phyloP scores from a whole-genome alignment of 2,329 filamentous ascomycete genomes.

The Fusarium coicis region DNA sequence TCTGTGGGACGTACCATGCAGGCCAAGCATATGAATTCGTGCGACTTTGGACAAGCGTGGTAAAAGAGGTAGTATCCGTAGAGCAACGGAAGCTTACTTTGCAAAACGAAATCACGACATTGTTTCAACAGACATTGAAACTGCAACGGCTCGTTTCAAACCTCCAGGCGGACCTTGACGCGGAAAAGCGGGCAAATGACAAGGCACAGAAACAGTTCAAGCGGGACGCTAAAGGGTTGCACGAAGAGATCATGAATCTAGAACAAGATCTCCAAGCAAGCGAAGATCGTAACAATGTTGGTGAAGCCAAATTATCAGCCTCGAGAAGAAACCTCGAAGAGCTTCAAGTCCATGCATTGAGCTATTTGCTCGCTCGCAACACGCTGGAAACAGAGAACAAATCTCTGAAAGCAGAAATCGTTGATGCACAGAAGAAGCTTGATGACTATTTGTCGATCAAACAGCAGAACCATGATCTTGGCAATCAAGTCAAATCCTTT shows the following conservation, averaged over 20 bases:
- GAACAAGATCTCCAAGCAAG: not conserved
- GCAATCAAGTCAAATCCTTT: not conserved
- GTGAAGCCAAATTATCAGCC: not conserved
- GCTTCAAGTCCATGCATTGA: not conserved
- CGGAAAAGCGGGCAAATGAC: not conserved
- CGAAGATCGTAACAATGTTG: accelerated
- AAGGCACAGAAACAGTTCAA: not conserved
- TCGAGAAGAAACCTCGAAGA: not conserved
- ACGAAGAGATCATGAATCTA: not conserved
- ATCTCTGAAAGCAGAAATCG: not conserved
- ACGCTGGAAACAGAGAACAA: not conserved
- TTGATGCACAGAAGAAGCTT: not conserved
- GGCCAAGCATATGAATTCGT: not conserved
- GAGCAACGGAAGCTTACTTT: not conserved
- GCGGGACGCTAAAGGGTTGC: not conserved
- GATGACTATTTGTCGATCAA: not conserved
- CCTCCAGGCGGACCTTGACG: not conserved
- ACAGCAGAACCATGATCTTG: not conserved
- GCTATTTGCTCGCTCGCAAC: not conserved
- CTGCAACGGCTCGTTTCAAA: not conserved
- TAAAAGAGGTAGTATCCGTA: not conserved
- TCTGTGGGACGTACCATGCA: not conserved
- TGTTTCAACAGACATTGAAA: not conserved
- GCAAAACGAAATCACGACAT: not conserved
- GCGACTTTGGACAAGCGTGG: not conserved